Conservation (phyloP, 495 filamentous ascomycete genomes). For the Aspergillus sclerotiicarbonarius region DNA sequence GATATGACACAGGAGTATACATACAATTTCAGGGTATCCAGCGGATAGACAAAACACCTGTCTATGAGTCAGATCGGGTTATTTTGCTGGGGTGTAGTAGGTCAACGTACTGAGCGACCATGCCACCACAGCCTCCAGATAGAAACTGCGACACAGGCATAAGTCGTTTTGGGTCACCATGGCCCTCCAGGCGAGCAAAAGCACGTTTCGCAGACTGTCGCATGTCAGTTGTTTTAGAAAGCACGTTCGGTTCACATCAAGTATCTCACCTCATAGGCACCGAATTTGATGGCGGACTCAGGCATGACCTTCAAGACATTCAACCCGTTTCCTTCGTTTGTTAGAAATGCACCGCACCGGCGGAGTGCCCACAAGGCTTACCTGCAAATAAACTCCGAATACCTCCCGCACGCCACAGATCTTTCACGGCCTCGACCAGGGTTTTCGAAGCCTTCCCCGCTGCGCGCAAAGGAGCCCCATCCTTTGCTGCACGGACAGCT, state of each 20-base stretch:
- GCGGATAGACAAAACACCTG: conserved; percentile 89
- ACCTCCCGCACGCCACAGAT: conserved; percentile 84
- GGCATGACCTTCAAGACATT: conserved; percentile 98
- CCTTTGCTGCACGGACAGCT: conserved; percentile 65
- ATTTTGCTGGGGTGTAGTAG: not conserved
- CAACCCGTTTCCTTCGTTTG: conserved; percentile 79
- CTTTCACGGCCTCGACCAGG: conserved; percentile 66
- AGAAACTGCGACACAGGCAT: conserved; percentile 82
- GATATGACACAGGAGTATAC: conserved; percentile 18
- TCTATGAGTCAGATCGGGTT: conserved; percentile 27
- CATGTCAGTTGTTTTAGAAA: conserved; percentile 14
- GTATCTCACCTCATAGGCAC: conserved; percentile 74
- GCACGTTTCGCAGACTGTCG: conserved; percentile 79
- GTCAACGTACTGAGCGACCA: conserved; percentile 77
- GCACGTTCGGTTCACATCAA: not conserved
- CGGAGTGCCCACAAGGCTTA: conserved; percentile 42
- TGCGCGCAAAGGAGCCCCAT: conserved; percentile 65
- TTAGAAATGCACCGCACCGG: conserved; percentile 26
- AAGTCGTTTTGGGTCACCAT: conserved; percentile 75
- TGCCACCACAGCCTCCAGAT: conserved; percentile 84
- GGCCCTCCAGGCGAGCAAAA: conserved; percentile 83
- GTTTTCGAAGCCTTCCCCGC: conserved; percentile 65
- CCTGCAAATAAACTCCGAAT: conserved; percentile 91
- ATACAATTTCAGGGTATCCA: conserved; percentile 96
- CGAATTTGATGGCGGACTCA: conserved; percentile 95